A percentile compares a stretch with the other conserved stretches of the same genome.
phyloP scores from a whole-genome alignment of 192 early-diverging fungal species.

The Funneliformis geosporum region DNA sequence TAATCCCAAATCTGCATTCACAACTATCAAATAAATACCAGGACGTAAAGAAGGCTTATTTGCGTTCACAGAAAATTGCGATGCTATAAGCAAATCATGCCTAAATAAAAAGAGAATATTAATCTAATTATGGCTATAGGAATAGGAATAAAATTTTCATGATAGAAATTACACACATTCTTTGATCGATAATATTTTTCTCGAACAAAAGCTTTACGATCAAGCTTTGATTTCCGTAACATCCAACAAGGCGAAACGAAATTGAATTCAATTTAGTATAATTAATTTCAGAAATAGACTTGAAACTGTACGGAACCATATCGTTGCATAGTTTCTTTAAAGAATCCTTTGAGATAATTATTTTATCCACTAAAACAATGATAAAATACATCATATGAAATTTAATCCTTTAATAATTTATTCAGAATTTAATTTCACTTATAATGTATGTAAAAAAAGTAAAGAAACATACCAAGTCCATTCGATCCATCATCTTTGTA shows the following conservation, averaged over 20 bases:
- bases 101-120: background rate
- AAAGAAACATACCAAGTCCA: conserved; percentile 21
- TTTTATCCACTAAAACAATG: background rate
- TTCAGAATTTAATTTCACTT: background rate
- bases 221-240: conserved; percentile 9
- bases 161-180: background rate
- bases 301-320: background rate
- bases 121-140: background rate
- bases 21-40: conserved; percentile 8
- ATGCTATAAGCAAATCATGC: background rate
- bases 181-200: background rate
- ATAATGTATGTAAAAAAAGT: background rate
- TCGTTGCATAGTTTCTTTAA: conserved; percentile 1
- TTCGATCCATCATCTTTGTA: conserved; percentile 28
- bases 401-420: too few relatives aligned
- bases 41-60: background rate
- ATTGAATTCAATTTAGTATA: background rate
- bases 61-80: background rate
- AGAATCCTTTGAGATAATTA: conserved; percentile 20
- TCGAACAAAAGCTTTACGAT: conserved; percentile 3
- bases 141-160: background rate
- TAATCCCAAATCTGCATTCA: conserved; percentile 10
- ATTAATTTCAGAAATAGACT: conserved; percentile 15
- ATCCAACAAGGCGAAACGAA: conserved; percentile 17
- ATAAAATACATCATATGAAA: background rate